Base-by-base conservation (phyloP, 495 filamentous ascomycete species). In the Penicillium coprophilum region DNA sequence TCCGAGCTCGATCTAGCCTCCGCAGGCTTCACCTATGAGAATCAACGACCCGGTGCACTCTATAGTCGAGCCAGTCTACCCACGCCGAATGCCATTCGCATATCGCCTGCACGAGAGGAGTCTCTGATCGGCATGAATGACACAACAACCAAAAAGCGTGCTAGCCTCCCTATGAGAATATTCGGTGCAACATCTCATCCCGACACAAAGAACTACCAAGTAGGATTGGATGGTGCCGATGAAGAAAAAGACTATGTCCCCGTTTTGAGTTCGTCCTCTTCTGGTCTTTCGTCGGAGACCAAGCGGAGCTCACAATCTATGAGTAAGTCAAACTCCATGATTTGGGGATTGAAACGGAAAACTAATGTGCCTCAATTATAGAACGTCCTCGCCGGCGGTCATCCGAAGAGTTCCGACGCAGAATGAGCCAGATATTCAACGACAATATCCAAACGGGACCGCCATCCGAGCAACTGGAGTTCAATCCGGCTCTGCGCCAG, bases 341-440 rank as follows among this genome's bases (percentile, higher is more conserved):
- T 7, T 5, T 28, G 3, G 10, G 15, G 0, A 21, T 21, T 23
- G 31, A 31, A 21, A 7, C 31, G 7, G 23, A 3, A 39, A 27
- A 46, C 55, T 40, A 51, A 67, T 23, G 30, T 8, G 10, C 38
- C 20, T 17, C 41, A 4, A n/a, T 19, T 4, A 32, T 23, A 73
- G 72, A 58, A 40, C 17, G 41, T 20, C 65, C 67, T 55, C 63
- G 58, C 46, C 63, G 70, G 34, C 67, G 64, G 40, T 73, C 71
- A n/a, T 74, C 71, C 1, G 71, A 73, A 48, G 69, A 73, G 39
- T 71, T 73, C 45, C 68, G 73, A 53, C 70, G 71, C 30, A 66
- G 53, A 43, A 67, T 74, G 51, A 76, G 71, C 62, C 61, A 61
- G 40, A 66, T 76, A 6, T 71, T 76, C 58, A 72, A 74, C 50